Conservation (phyloP, 1,284 basidiomycete species). For the Microbotryum scabiosae region DNA sequence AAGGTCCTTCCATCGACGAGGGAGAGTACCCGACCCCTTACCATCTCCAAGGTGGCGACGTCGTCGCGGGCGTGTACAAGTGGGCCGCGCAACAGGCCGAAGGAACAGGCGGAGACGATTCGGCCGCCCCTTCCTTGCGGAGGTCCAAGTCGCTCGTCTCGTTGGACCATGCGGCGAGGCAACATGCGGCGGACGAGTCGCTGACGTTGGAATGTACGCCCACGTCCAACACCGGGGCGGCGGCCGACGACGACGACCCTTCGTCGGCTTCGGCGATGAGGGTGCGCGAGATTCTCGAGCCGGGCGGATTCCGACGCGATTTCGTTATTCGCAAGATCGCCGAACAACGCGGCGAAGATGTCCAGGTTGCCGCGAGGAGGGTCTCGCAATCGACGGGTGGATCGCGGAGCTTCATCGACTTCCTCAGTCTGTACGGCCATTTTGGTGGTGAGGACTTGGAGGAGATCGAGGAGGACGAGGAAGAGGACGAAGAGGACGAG, state of each 20-base stretch:
- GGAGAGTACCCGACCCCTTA: conserved; percentile 33
- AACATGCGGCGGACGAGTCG: background rate
- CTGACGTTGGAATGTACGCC: too few species aligned
- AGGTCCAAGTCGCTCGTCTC: conserved; percentile 7
- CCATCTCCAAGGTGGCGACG: conserved; percentile 31
- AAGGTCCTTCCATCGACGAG: conserved; percentile 8
- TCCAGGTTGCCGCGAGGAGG: background rate
- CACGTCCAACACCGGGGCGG: background rate
- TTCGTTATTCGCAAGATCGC: conserved; percentile 52
- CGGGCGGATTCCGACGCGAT: conserved; percentile 84
- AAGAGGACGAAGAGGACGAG: conserved; percentile 50
- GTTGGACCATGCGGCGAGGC: background rate
- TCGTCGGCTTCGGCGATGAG: background rate
- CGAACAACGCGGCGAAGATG: conserved; percentile 50
- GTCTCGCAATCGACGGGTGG: background rate
- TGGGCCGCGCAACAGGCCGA: conserved; percentile 26
- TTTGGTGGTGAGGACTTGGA: conserved; percentile 72
- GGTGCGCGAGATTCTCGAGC: conserved; percentile 67
- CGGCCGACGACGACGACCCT: background rate
- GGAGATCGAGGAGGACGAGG: conserved; percentile 72
- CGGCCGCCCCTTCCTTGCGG: conserved; percentile 2
- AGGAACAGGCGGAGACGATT: background rate
- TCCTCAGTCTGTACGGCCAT: conserved; percentile 84
- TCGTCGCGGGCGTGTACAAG: conserved; percentile 33
- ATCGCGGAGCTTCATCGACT: conserved; percentile 62